phyloP scores from a whole-genome alignment of 2,329 filamentous ascomycete genomes.

The Gnomoniopsis smithogilvyi region DNA sequence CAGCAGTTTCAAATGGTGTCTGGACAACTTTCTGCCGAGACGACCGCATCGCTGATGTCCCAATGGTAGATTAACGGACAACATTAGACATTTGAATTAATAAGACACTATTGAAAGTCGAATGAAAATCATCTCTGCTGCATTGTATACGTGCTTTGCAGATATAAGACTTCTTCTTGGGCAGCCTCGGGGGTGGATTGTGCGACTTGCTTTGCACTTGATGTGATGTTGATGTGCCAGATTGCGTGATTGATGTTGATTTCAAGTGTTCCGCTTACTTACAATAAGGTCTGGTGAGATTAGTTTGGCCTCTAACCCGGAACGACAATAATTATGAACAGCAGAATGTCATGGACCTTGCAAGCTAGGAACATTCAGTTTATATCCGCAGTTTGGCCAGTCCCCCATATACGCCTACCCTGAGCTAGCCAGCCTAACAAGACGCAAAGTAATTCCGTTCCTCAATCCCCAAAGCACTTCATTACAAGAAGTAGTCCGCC shows the following conservation, averaged over 20 bases:
- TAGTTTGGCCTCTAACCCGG: no score
- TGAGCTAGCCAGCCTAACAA: constrained; percentile 21
- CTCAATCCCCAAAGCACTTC: background rate
- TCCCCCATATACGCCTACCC: constrained; percentile 6
- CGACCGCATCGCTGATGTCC: background rate
- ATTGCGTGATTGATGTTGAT: no score
- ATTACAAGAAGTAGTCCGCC: constrained; percentile 86
- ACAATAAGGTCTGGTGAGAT: no score
- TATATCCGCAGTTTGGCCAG: background rate
- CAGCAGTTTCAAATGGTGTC: background rate
- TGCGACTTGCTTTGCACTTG: no score
- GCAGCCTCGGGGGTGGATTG: no score
- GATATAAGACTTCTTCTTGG: no score
- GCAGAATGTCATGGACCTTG: background rate
- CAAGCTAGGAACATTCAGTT: background rate
- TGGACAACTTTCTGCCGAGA: background rate
- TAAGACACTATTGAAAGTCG: no score
- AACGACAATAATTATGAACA: no score
- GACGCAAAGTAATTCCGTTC: background rate
- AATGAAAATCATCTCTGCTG: no score
- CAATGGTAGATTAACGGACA: background rate
- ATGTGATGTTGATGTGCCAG: no score
- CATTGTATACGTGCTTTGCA: no score
- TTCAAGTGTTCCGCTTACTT: no score
- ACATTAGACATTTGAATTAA: background rate